These are phyloP conservation scores for Davidsoniella virescens DNA, from an alignment of 2,329 filamentous ascomycete genomes.

Conservation along the genomic window DNA sequence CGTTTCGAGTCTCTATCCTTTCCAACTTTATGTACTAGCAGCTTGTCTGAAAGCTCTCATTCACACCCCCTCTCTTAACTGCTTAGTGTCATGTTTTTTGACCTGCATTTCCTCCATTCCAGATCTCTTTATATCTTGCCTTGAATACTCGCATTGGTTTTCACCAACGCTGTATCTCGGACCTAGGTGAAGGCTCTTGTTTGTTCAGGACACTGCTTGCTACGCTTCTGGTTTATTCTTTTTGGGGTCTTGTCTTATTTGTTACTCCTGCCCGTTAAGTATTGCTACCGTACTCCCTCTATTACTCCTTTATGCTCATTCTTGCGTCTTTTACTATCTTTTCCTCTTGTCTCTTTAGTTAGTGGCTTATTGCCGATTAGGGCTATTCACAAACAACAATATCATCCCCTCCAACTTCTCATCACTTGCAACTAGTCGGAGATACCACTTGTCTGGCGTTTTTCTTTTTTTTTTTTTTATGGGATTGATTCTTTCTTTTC, in stretches of 20 bases:
- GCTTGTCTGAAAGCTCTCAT: neutral
- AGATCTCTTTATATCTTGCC: neutral
- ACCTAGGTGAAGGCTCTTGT: neutral
- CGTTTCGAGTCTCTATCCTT: slow-evolving; percentile 4
- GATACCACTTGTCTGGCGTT: neutral
- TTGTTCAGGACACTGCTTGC: neutral
- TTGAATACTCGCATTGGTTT: neutral
- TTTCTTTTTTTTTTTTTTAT: neutral
- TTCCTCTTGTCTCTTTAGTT: neutral
- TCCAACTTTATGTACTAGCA: slow-evolving; percentile 2
- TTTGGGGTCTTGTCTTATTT: neutral
- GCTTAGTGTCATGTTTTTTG: too few relatives aligned
- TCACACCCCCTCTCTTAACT: neutral
- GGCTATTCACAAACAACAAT: neutral
- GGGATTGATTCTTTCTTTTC: neutral
- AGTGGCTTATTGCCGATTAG: neutral
- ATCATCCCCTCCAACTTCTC: too few relatives aligned
- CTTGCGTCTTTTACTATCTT: neutral
- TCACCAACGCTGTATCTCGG: neutral
- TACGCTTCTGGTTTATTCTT: neutral
- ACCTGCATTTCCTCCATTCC: neutral
- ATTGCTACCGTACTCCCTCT: too few relatives aligned
- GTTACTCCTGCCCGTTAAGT: too few relatives aligned
- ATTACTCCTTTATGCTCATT: neutral
- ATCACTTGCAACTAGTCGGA: too few relatives aligned